Conservation (phyloP, 352 stramenopile genomes). For the Pythium biforme region DNA sequence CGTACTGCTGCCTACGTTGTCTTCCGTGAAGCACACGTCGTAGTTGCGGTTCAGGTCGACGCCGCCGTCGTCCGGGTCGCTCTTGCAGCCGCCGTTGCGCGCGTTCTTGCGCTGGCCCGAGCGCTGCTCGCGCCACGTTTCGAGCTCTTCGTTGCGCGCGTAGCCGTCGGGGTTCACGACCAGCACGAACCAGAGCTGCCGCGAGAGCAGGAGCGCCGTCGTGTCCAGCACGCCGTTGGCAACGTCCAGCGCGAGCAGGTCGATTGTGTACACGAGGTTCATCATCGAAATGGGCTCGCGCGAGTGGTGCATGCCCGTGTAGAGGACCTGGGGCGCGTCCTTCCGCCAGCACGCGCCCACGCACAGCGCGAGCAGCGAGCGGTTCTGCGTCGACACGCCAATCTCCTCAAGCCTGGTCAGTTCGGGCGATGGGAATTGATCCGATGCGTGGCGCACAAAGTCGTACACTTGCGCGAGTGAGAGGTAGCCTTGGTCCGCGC, state of each 20-base stretch:
- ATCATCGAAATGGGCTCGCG: slow-evolving; percentile 90
- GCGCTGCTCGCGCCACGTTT: slow-evolving; percentile 45
- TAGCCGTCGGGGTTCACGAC: slow-evolving; percentile 86
- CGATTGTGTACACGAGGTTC: slow-evolving; percentile 84
- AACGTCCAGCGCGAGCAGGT: slow-evolving; percentile 62
- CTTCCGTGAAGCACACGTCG: slow-evolving; percentile 68
- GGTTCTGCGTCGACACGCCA: slow-evolving; percentile 55
- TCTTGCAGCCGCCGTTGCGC: slow-evolving; percentile 20
- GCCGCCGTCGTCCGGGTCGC: slow-evolving; percentile 34
- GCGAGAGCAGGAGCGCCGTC: slow-evolving; percentile 52
- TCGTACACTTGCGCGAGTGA: slow-evolving; percentile 58
- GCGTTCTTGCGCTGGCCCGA: slow-evolving; percentile 76
- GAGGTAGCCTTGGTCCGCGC: slow-evolving; percentile 60
- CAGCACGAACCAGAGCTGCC: slow-evolving; percentile 82
- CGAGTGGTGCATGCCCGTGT: slow-evolving; percentile 83
- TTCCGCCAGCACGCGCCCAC: slow-evolving; percentile 47
- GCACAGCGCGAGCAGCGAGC: slow-evolving; percentile 64
- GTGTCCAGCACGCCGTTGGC: slow-evolving; percentile 54
- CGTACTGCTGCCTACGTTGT: slow-evolving; percentile 62
- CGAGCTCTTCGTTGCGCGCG: slow-evolving; percentile 61
- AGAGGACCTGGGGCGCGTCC: slow-evolving; percentile 56
- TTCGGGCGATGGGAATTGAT: slow-evolving; percentile 29
- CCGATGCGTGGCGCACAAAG: slow-evolving; percentile 44
- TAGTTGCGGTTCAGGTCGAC: slow-evolving; percentile 89
- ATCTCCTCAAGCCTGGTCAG: slow-evolving; percentile 60